These are phyloP conservation scores for Leucocoprinus sp. DNA, from an alignment of 768 basidiomycete species.

Conservation along the genomic window DNA sequence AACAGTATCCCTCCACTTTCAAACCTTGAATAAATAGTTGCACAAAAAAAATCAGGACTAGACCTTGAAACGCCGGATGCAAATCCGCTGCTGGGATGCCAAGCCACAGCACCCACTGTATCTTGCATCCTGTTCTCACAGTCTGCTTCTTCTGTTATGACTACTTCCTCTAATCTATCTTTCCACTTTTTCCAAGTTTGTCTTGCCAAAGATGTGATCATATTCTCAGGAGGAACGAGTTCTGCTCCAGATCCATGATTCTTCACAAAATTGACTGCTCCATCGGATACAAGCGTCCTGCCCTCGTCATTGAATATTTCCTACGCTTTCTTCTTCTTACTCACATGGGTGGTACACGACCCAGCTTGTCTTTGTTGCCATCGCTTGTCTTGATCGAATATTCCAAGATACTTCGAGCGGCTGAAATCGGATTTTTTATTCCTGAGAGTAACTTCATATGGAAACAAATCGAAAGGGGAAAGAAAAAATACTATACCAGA, in stretches of 20 bases:
- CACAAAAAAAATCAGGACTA: constrained; percentile 15
- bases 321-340: no score
- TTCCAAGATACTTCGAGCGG: constrained; percentile 51
- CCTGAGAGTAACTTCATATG: constrained; percentile 27
- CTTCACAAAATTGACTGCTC: constrained; percentile 50
- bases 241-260: constrained; percentile 17
- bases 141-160: constrained; percentile 1
- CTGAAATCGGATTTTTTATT: constrained; percentile 59
- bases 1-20: constrained; percentile 71
- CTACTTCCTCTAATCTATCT: constrained; percentile 24
- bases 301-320: neutral
- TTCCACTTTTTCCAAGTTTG: constrained; percentile 60
- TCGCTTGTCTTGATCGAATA: constrained; percentile 34
- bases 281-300: constrained; percentile 54
- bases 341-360: constrained; percentile 65
- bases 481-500: constrained; percentile 34
- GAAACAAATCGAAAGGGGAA: neutral
- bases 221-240: constrained; percentile 31
- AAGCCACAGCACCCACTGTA: constrained; percentile 74
- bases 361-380: constrained; percentile 50
- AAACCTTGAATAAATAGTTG: neutral
- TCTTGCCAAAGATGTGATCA: constrained; percentile 43
- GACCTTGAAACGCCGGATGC: constrained; percentile 77
- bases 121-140: constrained; percentile 45
- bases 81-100: constrained; percentile 33